Evolutionary conservation across 176 grass and related monocot genomes (phyloP).

Genomic region (Aegilops sharonensis): DNA sequence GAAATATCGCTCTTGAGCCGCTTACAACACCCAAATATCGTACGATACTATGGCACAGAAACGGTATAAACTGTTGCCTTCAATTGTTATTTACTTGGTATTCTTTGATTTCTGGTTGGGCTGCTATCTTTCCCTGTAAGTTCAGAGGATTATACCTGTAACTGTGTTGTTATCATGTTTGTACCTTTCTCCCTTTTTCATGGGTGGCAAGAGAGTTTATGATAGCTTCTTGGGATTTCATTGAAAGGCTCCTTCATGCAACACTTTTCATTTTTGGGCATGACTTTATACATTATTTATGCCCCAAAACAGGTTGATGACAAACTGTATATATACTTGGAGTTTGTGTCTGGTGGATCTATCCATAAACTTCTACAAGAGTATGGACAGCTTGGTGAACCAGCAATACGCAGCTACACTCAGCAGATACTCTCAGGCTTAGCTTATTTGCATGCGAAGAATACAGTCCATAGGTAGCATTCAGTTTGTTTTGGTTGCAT

Average conservation of each 20-base stretch:
- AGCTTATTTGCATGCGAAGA: slow-evolving; percentile 95
- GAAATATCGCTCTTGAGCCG: slow-evolving; percentile 93
- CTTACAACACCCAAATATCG: slow-evolving; percentile 93
- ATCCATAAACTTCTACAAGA: slow-evolving; percentile 99
- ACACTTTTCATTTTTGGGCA: slow-evolving; percentile 3
- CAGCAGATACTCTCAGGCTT: slow-evolving; percentile 97
- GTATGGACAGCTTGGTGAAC: slow-evolving; percentile 92
- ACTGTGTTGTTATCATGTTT: not conserved
- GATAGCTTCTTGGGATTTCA: slow-evolving; percentile 16
- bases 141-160: slow-evolving; percentile 21
- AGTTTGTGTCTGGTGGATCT: slow-evolving; percentile 99
- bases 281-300: slow-evolving; percentile 29
- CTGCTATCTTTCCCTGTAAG: slow-evolving; percentile 1
- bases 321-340: slow-evolving; percentile 96
- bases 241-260: slow-evolving; percentile 14
- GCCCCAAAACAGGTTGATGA: slow-evolving; percentile 66
- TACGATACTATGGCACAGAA: slow-evolving; percentile 92
- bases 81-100: slow-evolving; percentile 20
- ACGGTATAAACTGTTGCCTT: slow-evolving; percentile 66
- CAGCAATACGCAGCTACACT: slow-evolving; percentile 96
- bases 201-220: not conserved
- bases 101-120: slow-evolving; percentile 9
- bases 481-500: slow-evolving; percentile 18
- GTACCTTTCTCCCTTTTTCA: slow-evolving; percentile 11
- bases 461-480: slow-evolving; percentile 90